Percentiles rank a stretch among this genome's conserved stretches.
These are phyloP conservation scores for Parastagonospora avenae DNA, from an alignment of 2,329 filamentous ascomycete species.

Conservation along the genomic window DNA sequence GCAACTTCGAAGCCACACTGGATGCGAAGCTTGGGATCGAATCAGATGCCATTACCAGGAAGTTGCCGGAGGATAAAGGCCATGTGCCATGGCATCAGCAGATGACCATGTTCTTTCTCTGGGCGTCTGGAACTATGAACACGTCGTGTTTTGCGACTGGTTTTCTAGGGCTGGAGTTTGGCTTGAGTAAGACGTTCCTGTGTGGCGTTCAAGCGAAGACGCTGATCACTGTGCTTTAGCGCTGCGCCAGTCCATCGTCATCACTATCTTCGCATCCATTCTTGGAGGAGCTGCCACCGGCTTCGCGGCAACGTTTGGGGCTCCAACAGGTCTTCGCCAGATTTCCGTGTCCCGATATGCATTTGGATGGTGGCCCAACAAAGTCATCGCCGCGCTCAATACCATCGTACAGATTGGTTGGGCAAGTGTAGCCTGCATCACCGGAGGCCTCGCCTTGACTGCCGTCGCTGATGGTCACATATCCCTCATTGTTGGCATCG, in stretches of 20 bases:
- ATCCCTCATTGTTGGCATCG: conserved; percentile 51
- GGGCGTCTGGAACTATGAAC: conserved; percentile 51
- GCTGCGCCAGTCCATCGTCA: conserved; percentile 51
- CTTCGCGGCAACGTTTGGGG: conserved; percentile 51
- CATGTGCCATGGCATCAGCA: conserved; percentile 34
- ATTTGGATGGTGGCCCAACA: conserved; percentile 59
- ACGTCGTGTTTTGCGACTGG: conserved; percentile 48
- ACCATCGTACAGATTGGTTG: conserved; percentile 54
- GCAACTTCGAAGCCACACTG: conserved; percentile 24
- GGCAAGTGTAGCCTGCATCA: conserved; percentile 50
- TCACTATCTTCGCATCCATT: conserved; percentile 49
- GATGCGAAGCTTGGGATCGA: conserved; percentile 29
- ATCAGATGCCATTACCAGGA: conserved; percentile 30
- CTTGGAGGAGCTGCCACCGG: conserved; percentile 50
- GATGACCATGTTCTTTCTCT: conserved; percentile 49
- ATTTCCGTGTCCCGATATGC: conserved; percentile 53
- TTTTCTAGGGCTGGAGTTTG: conserved; percentile 56
- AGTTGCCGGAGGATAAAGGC: conserved; percentile 33
- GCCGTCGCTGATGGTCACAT: conserved; percentile 52
- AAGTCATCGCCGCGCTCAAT: conserved; percentile 55
- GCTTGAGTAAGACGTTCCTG: conserved; percentile 39
- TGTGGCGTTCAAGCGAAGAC: conserved; percentile 1
- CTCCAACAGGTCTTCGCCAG: conserved; percentile 50
- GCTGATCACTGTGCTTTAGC: conserved; percentile 12
- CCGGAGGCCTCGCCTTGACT: conserved; percentile 49